These are phyloP conservation scores for Neonothopanus nambi DNA, from an alignment of 1,284 basidiomycete species.

Conservation along the genomic window DNA sequence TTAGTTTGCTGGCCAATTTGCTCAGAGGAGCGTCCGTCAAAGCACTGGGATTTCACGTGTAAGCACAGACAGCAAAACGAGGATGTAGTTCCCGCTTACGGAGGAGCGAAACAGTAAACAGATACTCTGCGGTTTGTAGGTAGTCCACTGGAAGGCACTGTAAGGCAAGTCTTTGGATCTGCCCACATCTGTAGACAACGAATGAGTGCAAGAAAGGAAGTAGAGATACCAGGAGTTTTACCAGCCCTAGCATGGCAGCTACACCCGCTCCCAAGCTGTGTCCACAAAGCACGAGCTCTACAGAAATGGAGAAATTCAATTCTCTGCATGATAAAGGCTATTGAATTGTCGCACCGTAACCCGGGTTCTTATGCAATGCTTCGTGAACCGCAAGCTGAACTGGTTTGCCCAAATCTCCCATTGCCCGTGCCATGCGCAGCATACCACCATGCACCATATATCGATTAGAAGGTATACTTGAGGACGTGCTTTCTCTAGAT, in stretches of 20 bases:
- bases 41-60: conserved; percentile 44
- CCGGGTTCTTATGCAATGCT: conserved; percentile 66
- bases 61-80: not conserved
- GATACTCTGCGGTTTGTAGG: conserved; percentile 67
- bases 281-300: conserved; percentile 76
- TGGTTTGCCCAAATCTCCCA: conserved; percentile 76
- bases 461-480: conserved; percentile 8
- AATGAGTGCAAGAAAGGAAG: not conserved
- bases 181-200: conserved; percentile 71
- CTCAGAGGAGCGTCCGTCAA: conserved; percentile 58
- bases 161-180: conserved; percentile 73
- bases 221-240: conserved; percentile 25
- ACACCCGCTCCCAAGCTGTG: conserved; percentile 74
- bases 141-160: conserved; percentile 68
- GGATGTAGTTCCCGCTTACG: conserved; percentile 44
- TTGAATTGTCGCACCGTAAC: conserved; percentile 56
- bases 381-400: conserved; percentile 75
- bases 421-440: conserved; percentile 73
- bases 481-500: not conserved
- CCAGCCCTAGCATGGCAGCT: conserved; percentile 55
- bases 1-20: conserved; percentile 55
- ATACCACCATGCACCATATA: conserved; percentile 80
- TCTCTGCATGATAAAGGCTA: not conserved
- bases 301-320: conserved; percentile 2
- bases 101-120: conserved; percentile 81